Evolutionary conservation across 176 grass and related monocot genomes (phyloP).

Genomic region (Zoysia japonica): DNA sequence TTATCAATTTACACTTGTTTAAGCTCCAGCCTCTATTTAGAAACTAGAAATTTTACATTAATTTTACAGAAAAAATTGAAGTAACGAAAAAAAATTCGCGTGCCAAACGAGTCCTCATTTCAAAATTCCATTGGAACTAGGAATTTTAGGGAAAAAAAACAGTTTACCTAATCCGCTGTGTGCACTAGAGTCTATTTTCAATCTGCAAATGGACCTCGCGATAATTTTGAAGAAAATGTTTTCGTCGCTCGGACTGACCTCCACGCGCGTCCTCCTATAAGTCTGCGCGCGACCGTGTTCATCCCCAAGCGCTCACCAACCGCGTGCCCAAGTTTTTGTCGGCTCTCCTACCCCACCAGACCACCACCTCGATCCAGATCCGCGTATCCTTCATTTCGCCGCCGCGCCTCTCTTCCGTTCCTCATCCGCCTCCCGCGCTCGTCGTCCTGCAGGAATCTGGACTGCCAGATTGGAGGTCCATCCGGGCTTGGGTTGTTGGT

Average conservation of each 20-base stretch:
- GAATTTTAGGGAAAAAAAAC: too few species aligned
- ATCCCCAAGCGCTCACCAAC: slow-evolving; percentile 17
- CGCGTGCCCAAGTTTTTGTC: slow-evolving; percentile 8
- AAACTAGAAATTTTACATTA: too few species aligned
- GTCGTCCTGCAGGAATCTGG: neutral
- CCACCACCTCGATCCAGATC: slow-evolving; percentile 16
- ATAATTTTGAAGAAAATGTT: neutral
- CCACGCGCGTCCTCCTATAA: neutral
- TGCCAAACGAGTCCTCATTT: too few species aligned
- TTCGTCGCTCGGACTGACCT: neutral
- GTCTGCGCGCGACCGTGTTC: neutral
- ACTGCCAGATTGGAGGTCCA: neutral
- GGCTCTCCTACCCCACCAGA: neutral
- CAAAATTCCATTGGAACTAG: too few species aligned
- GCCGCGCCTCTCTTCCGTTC: neutral
- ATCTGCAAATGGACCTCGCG: neutral
- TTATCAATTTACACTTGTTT: too few species aligned
- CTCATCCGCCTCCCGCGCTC: neutral
- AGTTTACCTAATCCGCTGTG: too few species aligned
- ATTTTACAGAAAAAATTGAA: too few species aligned
- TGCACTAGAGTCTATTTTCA: neutral
- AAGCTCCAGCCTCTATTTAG: too few species aligned
- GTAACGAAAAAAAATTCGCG: too few species aligned
- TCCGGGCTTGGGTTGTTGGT: neutral
- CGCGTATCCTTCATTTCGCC: neutral